Base-by-base conservation (phyloP, 148 eudicot genomes). In the Agrostemma githago region DNA sequence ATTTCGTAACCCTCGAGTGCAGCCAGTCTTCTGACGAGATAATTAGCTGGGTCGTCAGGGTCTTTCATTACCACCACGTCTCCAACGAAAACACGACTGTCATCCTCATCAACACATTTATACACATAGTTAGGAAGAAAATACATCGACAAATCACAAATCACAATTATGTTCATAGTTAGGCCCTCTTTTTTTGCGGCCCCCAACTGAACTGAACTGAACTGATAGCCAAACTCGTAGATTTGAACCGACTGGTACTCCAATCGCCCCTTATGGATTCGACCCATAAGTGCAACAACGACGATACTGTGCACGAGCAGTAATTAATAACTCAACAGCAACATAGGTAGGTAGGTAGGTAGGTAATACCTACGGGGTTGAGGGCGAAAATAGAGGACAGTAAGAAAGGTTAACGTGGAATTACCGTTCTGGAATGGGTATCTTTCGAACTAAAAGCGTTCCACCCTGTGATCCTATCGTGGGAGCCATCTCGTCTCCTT, bases 1-100 rank as follows among this genome's bases (percentile, higher is more conserved):
- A 95, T 95, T 88, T 92, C 98, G 78, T 85, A 87, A 17, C 98
- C 98, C 83, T 92, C 93, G 53, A 81, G 68, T 12, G 98, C 98
- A 83, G 96, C 96, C 72, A 95, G 78, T 84, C 98, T 95, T 76
- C 98, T 80, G 63, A 95, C 96, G 53, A 95, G 79, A 74, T 73
- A 85, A 66, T 88, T 80, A 15, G 85, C 81, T 20, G 85, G 70
- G 38, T 85, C 81, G 60, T 74, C 86, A 70, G 97, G 98, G 84
- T 92, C 92, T 86, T 92, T 95, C 71, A 95, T 43, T 74, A 95
- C 89, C 74, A 94, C 96, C 16, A 95, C 88, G 81, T 95, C 98
- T 81, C 96, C 97, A 83, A 92, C 84, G 81, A 81, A 87, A 57
- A 89, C 90, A 61, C 80, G 83, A 64, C 98, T 95, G 87, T 63